These are phyloP conservation scores for Penicillium sp. DNA, from an alignment of 2,329 filamentous ascomycete genomes.

Conservation along the genomic window DNA sequence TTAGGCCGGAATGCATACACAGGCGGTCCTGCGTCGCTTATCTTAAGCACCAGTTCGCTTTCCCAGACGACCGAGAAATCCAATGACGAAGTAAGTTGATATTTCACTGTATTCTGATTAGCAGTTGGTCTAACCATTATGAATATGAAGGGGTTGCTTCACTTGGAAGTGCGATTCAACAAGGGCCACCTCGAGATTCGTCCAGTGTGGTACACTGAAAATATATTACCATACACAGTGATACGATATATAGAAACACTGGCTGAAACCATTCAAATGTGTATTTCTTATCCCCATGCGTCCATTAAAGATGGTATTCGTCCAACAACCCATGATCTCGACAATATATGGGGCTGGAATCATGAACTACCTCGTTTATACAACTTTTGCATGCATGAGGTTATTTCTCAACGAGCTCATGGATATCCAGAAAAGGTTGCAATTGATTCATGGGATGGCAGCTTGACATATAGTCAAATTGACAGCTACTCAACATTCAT, in stretches of 20 bases:
- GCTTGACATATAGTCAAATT: constrained; percentile 25
- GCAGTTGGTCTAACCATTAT: not conserved
- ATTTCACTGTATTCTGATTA: too few relatives aligned
- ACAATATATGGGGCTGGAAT: constrained; percentile 49
- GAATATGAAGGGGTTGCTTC: not conserved
- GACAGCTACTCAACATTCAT: constrained; percentile 29
- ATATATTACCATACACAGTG: constrained; percentile 42
- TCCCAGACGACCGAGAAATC: not conserved
- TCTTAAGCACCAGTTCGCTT: not conserved
- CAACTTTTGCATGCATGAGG: constrained; percentile 17
- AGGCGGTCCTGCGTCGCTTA: not conserved
- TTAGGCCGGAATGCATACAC: too few relatives aligned
- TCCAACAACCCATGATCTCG: constrained; percentile 35
- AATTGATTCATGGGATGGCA: constrained; percentile 29
- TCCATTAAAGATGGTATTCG: constrained; percentile 31
- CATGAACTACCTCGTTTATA: constrained; percentile 40
- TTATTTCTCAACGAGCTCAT: constrained; percentile 18
- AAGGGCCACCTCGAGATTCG: constrained; percentile 24
- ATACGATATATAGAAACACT: constrained; percentile 42
- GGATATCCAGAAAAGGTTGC: constrained; percentile 19
- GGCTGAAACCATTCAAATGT: constrained; percentile 37
- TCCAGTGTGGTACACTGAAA: constrained; percentile 41
- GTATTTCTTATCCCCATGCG: constrained; percentile 25
- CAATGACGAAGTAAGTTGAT: not conserved
- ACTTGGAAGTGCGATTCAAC: not conserved